These are phyloP conservation scores for Blastobotrys persicus DNA, from an alignment of 1,139 yeast species.

Conservation along the genomic window DNA sequence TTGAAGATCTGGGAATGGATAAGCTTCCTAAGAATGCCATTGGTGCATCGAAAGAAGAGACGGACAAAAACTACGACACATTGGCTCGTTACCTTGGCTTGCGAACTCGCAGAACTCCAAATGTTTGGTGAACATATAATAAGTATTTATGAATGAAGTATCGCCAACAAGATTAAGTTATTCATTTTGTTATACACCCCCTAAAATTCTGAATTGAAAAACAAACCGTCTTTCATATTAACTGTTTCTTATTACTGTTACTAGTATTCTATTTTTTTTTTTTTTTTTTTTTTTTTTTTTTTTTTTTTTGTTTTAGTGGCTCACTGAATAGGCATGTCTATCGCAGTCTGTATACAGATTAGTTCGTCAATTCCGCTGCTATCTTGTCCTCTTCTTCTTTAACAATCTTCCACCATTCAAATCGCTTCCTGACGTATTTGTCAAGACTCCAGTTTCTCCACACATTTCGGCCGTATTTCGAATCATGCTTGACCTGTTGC, in stretches of 20 bases:
- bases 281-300: too few species aligned
- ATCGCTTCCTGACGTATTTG: slow-evolving; percentile 64
- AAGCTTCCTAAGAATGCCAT: slow-evolving; percentile 24
- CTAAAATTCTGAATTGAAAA: too few species aligned
- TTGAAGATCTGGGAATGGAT: slow-evolving; percentile 39
- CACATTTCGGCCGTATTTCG: slow-evolving; percentile 82
- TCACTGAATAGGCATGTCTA: too few species aligned
- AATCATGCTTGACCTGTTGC: slow-evolving; percentile 65
- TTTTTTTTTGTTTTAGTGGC: too few species aligned
- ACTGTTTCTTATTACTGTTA: too few species aligned
- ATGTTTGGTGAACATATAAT: too few species aligned
- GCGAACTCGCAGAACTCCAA: slow-evolving; percentile 49
- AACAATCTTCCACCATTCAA: slow-evolving; percentile 76
- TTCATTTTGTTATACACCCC: too few species aligned
- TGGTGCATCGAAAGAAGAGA: slow-evolving; percentile 40
- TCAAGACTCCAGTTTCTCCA: slow-evolving; percentile 97
- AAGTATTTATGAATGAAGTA: too few species aligned
- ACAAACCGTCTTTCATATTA: too few species aligned
- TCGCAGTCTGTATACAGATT: slow-evolving; percentile 8
- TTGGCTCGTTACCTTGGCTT: slow-evolving; percentile 71
- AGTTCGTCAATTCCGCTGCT: slow-evolving; percentile 18
- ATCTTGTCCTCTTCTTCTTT: slow-evolving; percentile 61
- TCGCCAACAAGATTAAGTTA: too few species aligned
- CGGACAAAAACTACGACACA: slow-evolving; percentile 56
- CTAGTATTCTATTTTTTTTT: too few species aligned